These are phyloP conservation scores for Circinella minor DNA, from an alignment of 371 early-diverging fungal species.

Conservation along the genomic window DNA sequence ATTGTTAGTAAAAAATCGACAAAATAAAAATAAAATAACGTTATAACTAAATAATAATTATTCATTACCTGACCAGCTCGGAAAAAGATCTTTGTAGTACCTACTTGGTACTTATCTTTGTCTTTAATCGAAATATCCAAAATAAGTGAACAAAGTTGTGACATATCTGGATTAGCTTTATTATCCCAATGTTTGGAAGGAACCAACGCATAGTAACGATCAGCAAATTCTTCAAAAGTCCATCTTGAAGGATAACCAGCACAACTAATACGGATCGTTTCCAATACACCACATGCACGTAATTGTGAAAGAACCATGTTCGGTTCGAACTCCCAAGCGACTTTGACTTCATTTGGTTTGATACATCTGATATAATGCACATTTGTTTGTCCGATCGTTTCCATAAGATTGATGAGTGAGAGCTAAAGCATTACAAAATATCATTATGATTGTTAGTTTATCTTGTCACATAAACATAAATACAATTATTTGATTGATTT, in stretches of 20 bases:
- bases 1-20: not conserved
- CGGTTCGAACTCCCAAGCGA: slow-evolving; percentile 87
- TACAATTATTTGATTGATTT: too few relatives aligned
- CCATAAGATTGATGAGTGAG: slow-evolving; percentile 91
- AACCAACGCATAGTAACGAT: slow-evolving; percentile 87
- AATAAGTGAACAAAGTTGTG: slow-evolving; percentile 64
- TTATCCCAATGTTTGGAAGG: slow-evolving; percentile 71
- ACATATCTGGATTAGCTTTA: slow-evolving; percentile 44
- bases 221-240: slow-evolving; percentile 91
- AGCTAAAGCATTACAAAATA: slow-evolving; percentile 25
- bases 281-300: slow-evolving; percentile 99
- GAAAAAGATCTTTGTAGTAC: slow-evolving; percentile 98
- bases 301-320: slow-evolving; percentile 94
- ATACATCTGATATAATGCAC: slow-evolving; percentile 98
- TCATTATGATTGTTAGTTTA: too few relatives aligned
- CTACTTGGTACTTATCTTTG: slow-evolving; percentile 93
- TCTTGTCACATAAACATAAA: too few relatives aligned
- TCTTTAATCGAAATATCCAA: slow-evolving; percentile 74
- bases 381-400: slow-evolving; percentile 88
- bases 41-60: not conserved
- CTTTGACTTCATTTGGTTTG: slow-evolving; percentile 94
- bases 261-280: slow-evolving; percentile 98
- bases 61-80: slow-evolving; percentile 84
- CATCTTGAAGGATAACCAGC: slow-evolving; percentile 97
- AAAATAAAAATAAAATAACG: not conserved